Conservation (phyloP, 768 basidiomycete genomes). For the Tricholoma sp. region DNA sequence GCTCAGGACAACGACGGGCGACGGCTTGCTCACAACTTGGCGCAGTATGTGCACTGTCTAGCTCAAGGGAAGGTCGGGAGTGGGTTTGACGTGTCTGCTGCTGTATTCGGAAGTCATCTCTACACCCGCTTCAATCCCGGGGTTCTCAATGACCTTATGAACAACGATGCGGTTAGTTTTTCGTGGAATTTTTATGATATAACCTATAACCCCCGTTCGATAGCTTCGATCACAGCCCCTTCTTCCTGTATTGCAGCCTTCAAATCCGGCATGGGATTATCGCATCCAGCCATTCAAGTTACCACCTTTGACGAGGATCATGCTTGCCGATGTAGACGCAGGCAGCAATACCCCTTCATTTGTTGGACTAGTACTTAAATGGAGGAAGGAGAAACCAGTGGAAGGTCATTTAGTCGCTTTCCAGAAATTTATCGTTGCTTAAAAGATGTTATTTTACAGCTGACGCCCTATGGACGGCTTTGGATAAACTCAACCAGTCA, state of each 20-base stretch:
- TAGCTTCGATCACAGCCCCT: constrained; percentile 27
- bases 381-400: constrained; percentile 64
- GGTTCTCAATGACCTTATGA: constrained; percentile 65
- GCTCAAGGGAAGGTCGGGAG: constrained; percentile 98
- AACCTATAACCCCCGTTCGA: background rate
- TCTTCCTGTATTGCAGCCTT: constrained; percentile 52
- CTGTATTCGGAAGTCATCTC: constrained; percentile 90
- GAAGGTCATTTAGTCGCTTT: constrained; percentile 37
- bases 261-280: constrained; percentile 73
- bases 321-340: constrained; percentile 94
- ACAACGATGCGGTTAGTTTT: constrained; percentile 39
- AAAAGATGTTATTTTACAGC: constrained; percentile 34
- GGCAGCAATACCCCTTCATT: constrained; percentile 95
- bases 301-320: constrained; percentile 76
- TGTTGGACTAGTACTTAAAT: constrained; percentile 85
- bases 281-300: constrained; percentile 66
- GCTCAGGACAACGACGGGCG: constrained; percentile 39
- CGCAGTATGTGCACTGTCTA: constrained; percentile 92
- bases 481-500: constrained; percentile 58
- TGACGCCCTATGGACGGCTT: constrained; percentile 55
- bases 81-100: constrained; percentile 94
- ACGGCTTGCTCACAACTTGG: constrained; percentile 80
- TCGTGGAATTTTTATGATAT: background rate
- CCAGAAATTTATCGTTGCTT: constrained; percentile 4
- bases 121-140: constrained; percentile 84